These are phyloP conservation scores for Pseudocercospora macadamiae DNA, from an alignment of 2,329 filamentous ascomycete genomes.

Conservation along the genomic window DNA sequence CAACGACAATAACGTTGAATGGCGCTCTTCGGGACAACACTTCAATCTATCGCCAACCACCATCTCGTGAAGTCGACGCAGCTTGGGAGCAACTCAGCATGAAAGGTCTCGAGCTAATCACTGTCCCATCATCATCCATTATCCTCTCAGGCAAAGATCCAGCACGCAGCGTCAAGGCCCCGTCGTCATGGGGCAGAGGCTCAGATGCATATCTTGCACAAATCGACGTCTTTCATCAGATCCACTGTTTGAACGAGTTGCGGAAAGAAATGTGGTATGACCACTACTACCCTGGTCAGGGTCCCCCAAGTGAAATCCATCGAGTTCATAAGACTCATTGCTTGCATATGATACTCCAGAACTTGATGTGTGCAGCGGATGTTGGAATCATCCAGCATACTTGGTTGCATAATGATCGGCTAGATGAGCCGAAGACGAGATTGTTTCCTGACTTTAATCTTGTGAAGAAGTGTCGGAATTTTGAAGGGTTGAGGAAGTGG, in stretches of 20 bases:
- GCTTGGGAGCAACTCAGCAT: not conserved
- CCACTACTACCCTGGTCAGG: not conserved
- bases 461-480: slow-evolving; percentile 2
- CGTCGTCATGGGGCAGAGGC: not conserved
- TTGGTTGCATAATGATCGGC: not conserved
- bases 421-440: not conserved
- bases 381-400: not conserved
- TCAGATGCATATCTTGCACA: slow-evolving; percentile 1
- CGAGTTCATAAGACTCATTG: not conserved
- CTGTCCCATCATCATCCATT: not conserved
- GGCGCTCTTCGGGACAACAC: not conserved
- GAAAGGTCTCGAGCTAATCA: not conserved
- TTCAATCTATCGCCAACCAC: not conserved
- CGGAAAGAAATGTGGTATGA: slow-evolving; percentile 5
- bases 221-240: slow-evolving; percentile 5
- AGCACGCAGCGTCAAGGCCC: not conserved
- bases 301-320: not conserved
- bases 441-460: not conserved
- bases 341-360: slow-evolving; percentile 4
- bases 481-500: not conserved
- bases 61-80: not conserved
- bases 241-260: slow-evolving; percentile 10
- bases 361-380: not conserved
- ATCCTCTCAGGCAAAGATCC: not conserved
- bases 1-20: too few species aligned